A percentile compares a stretch with the other conserved stretches of the same genome.
Conservation (phyloP, 2,329 filamentous ascomycete species). For the Pseudocercospora eumusae region DNA sequence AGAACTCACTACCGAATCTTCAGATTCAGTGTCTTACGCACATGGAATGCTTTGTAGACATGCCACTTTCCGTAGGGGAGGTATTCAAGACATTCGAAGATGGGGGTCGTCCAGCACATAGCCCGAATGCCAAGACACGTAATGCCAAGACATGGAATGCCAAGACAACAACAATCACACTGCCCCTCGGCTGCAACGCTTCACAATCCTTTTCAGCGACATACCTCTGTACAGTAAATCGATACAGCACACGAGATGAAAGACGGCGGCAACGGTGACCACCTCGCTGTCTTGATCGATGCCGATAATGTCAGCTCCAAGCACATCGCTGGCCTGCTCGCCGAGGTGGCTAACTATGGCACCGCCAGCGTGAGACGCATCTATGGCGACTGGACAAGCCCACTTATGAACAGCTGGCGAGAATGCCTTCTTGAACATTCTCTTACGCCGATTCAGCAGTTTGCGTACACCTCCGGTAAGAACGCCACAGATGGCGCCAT, state of each 20-base stretch:
- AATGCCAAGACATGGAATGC: too few relatives aligned
- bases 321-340: constrained; percentile 30
- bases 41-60: too few relatives aligned
- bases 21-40: too few relatives aligned
- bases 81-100: too few relatives aligned
- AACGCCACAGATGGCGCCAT: constrained; percentile 40
- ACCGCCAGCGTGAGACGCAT: constrained; percentile 38
- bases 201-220: neutral
- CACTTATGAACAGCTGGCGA: constrained; percentile 33
- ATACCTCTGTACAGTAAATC: too few relatives aligned
- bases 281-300: neutral
- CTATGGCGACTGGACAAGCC: constrained; percentile 38
- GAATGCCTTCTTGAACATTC: constrained; percentile 32
- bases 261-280: neutral
- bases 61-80: too few relatives aligned
- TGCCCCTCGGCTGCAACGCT: neutral
- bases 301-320: neutral
- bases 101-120: neutral
- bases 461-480: constrained; percentile 39
- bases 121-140: too few relatives aligned
- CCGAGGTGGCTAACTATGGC: constrained; percentile 40
- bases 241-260: neutral
- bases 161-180: neutral
- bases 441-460: constrained; percentile 36
- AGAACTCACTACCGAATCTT: too few relatives aligned